phyloP scores from a whole-genome alignment of 1,284 basidiomycete genomes.

The Lentinula novae-zelandiae region DNA sequence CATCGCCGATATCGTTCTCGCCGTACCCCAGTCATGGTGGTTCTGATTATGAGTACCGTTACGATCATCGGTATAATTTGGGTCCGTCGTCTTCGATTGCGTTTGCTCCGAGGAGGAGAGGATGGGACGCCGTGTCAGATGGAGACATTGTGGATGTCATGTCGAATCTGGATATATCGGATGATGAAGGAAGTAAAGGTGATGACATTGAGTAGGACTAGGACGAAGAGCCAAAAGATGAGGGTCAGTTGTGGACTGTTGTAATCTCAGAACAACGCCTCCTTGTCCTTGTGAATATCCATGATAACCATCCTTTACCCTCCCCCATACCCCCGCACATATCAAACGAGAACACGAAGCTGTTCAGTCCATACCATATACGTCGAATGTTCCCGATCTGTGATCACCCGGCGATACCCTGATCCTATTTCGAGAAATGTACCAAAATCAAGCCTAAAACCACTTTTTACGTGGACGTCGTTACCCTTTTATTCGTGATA shows the following conservation, averaged over 20 bases:
- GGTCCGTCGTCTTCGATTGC: neutral
- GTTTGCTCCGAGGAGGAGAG: neutral
- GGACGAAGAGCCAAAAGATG: neutral
- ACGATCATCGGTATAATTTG: neutral
- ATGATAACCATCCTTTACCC: no score
- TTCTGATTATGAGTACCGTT: neutral
- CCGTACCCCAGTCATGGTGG: neutral
- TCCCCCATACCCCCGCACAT: no score
- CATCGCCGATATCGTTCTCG: neutral
- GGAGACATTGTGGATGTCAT: neutral
- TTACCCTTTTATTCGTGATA: constrained; percentile 2
- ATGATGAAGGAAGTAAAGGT: neutral
- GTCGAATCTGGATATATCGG: neutral
- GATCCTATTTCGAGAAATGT: neutral
- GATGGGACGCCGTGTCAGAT: neutral
- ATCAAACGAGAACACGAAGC: no score
- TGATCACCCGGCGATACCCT: neutral
- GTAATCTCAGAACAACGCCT: no score
- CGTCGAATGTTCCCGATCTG: no score
- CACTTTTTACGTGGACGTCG: neutral
- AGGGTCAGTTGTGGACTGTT: neutral
- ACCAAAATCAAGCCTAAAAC: neutral
- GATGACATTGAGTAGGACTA: neutral
- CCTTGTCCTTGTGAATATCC: no score
- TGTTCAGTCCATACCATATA: no score